phyloP scores from a whole-genome alignment of 352 stramenopile genomes.

The Albugo laibachii region DNA sequence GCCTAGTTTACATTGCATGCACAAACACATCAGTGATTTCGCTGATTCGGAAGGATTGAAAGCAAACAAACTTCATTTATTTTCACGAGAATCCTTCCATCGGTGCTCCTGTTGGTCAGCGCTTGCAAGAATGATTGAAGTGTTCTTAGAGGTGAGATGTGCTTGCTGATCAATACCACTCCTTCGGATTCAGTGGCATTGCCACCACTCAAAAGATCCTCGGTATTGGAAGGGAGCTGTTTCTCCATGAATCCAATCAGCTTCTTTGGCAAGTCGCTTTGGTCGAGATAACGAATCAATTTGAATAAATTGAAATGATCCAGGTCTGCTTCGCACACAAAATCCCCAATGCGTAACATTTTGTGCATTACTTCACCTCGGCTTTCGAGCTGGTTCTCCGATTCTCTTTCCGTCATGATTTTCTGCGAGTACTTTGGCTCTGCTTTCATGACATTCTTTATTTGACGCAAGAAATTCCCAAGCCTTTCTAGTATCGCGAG shows the following conservation, averaged over 20 bases:
- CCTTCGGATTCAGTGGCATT: constrained; percentile 8
- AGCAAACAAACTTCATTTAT: constrained; percentile 24
- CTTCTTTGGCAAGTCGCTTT: constrained; percentile 71
- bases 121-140: constrained; percentile 58
- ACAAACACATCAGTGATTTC: constrained; percentile 2
- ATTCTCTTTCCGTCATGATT: constrained; percentile 1
- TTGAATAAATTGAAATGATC: constrained; percentile 85
- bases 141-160: constrained; percentile 66
- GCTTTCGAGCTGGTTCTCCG: neutral
- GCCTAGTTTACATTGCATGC: neutral
- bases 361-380: constrained; percentile 15
- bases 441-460: constrained; percentile 15
- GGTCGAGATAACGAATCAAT: constrained; percentile 55
- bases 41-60: neutral
- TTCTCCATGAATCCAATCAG: constrained; percentile 31
- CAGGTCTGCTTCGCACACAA: constrained; percentile 52
- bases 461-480: constrained; percentile 51
- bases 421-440: neutral
- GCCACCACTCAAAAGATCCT: constrained; percentile 8
- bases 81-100: constrained; percentile 56
- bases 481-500: constrained; percentile 52
- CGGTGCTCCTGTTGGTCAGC: constrained; percentile 37
- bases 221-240: constrained; percentile 1
- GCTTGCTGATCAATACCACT: constrained; percentile 38
- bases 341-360: constrained; percentile 75